Evolutionary conservation across 192 early-diverging fungal species (phyloP), one percentile per base, ranked within the genome.

Genomic region (Entomortierella lignicola): DNA sequence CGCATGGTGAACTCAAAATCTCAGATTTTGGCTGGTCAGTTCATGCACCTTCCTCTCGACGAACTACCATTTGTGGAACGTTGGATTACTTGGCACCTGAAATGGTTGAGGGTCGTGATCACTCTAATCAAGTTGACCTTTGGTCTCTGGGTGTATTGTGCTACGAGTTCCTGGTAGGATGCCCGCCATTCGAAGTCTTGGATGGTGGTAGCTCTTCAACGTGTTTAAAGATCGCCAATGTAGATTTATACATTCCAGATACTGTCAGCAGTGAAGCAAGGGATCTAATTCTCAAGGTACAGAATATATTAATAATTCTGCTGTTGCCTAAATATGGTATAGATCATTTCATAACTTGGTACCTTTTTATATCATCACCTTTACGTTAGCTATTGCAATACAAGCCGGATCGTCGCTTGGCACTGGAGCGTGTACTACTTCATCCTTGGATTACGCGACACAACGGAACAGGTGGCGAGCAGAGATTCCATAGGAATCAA

Each of bases 11-110:
- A 64, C 85, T 99, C 44, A 98, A 98, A 66, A 96, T 99, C 77
- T 94, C 91, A 17, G 97, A 99, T 84, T 99, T 99, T 88, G 97
- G 97, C 1, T 99, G 97, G 97, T 94, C 93, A 1, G 96, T 99
- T 13, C 93, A 96, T 69, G 89, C 94, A 31, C 92, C 90, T 18
- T 87, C 89, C 56, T 83, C 86, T 57, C 91, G 96, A 77, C 87
- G 97, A 57, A 84, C 82, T 48, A 99, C 97, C 0, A 68, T 97
- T 21, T 99, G 97, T 70, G 97, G 97, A 15, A 99, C 97, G 8
- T 81, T 97, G 59, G 97, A 99, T 80, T 99, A 99, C 72, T 80
- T 99, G 43, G 92, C 97, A 8, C 97, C 97, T 18, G 97, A 99
- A 86, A 97, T 98, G 92, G 92, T 99, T 6, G 93, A 97, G 63